These are phyloP conservation scores for Saccharomycopsis hybrid DNA, from an alignment of 1,139 yeast species.

Conservation along the genomic window DNA sequence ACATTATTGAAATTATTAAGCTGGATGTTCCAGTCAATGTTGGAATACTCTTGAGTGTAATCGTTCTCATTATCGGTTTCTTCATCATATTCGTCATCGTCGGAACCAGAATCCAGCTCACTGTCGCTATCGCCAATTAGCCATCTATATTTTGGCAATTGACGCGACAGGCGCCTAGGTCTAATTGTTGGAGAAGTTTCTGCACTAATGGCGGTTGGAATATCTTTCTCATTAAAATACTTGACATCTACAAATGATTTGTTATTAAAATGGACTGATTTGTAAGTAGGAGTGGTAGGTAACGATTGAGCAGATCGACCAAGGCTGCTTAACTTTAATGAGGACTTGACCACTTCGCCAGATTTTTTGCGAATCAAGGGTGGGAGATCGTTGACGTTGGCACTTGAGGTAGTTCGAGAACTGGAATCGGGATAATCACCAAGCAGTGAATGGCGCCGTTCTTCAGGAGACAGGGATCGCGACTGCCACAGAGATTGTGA, in stretches of 20 bases:
- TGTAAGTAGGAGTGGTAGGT: constrained; percentile 69
- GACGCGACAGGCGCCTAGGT: constrained; percentile 17
- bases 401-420: neutral
- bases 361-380: constrained; percentile 61
- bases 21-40: constrained; percentile 42
- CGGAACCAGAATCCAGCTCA: constrained; percentile 14
- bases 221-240: constrained; percentile 64
- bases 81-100: constrained; percentile 28
- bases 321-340: constrained; percentile 48
- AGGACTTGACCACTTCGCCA: constrained; percentile 74
- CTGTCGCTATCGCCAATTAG: constrained; percentile 25
- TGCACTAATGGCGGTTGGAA: constrained; percentile 70
- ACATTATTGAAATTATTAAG: constrained; percentile 38
- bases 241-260: constrained; percentile 56
- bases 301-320: constrained; percentile 36
- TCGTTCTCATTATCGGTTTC: constrained; percentile 28
- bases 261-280: constrained; percentile 74
- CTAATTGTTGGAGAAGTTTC: constrained; percentile 49
- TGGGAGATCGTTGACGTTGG: constrained; percentile 13
- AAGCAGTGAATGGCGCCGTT: no score
- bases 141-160: constrained; percentile 7
- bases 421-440: neutral
- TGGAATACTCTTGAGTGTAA: constrained; percentile 22
- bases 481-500: no score
- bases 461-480: no score